Evolutionary conservation across 176 grass and related monocot genomes (phyloP), one percentile per base, ranked within the genome.

Genomic region (Alopecurus myosuroides): DNA sequence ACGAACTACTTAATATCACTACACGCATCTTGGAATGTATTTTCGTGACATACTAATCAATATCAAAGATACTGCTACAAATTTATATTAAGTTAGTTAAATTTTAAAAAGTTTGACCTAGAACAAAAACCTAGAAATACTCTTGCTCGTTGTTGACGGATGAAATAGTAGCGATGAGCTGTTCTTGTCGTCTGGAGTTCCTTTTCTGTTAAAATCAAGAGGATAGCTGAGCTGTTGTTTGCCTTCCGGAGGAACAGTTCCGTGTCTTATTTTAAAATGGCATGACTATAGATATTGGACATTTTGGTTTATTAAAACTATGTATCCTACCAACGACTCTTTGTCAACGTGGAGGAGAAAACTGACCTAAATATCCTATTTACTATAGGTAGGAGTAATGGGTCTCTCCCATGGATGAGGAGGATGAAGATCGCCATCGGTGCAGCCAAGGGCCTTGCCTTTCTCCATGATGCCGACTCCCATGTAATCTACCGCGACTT

Each of bases 401-500:
- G 64, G 11, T 2, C 92, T 2, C 64, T 97, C 46, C 90, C 90
- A 3, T 97, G 94, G 94, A 81, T 81, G 77, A 92, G 51, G 72
- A 82, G 94, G 83, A 89, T 97, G 23, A 85, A 92, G 82, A 91
- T 94, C 14, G 92, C 94, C 6, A 81, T 94, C 20, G 88, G 77
- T 31, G 92, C 94, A 3, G 94, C 94, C 15, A 97, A 77, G 82
- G 94, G 94, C 11, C 90, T 97, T 13, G 81, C 92, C 1, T 97
- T 97, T 64, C 94, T 97, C 78, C 94, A 97, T 51, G 84, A 84
- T n/a, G 83, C 94, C 3, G 82, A 91, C 76, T 85, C 87, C 31
- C 90, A 88, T 3, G 90, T 97, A 4, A 97, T 97, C 74, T 92
- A 97, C 86, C 90, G 94, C 4, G 94, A 97, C 56, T 97, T 97